Evolutionary conservation across 129 eudicot species (phyloP), one percentile per base, ranked within the genome.

Genomic region (carrot (Daucus carota)): DNA sequence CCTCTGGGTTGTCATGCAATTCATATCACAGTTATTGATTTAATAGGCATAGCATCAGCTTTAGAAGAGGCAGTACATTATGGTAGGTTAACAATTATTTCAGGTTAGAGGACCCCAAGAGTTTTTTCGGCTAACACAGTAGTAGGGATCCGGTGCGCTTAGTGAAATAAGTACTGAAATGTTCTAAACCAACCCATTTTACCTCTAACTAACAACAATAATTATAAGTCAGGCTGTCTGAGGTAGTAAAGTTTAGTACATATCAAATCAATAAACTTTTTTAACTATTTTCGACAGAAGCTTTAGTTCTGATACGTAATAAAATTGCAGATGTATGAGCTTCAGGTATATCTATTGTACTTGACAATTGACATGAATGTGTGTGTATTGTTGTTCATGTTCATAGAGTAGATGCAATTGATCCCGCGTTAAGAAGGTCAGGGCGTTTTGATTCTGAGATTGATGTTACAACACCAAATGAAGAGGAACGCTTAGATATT

Each of bases 401-500:
- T 78, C 50, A 68, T 82, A 90, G 98, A 78, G 93, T 91, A 79
- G 98, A 94, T 80, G 89, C 97, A 75, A 85, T 94, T 78, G 98
- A 94, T 80, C 97, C 97, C 77, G 98, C 97, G 24, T 87, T 94
- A 68, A 87, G 98, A 83, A 90, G 98, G 80, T 83, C 93, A 42
- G 98, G 98, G 20, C 96, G 97, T 76, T 92, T 92, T 85, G 98
- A 92, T 83, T 79, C 89, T 76, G 98, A 94, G 82, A 77, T 94
- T 52, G 97, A 94, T 84, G 98, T 94, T 75, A 87, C 97, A 70
- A 91, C 96, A 33, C 97, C 98, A 3, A 91, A 67, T 77, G 97
- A 89, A 79, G 83, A 76, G 41, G 97, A 94, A 75, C 93, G 98
- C 72, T 80, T 91, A 33, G 88, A 87, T 73, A 94, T 94, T 81